phyloP scores from a whole-genome alignment of 768 basidiomycete genomes.

The Calocybe cyanea region DNA sequence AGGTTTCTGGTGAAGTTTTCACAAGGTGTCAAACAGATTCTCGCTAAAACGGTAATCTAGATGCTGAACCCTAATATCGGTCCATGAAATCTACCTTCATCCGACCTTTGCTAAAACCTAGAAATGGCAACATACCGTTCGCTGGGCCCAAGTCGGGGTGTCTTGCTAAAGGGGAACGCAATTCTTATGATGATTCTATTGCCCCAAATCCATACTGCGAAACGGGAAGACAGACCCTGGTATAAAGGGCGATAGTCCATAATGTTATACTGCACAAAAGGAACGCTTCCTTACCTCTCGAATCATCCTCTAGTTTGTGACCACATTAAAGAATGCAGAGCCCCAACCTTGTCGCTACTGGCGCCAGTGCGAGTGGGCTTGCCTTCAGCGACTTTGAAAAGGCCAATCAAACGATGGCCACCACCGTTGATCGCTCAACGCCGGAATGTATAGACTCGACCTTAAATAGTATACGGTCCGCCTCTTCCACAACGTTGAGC shows the following conservation, averaged over 20 bases:
- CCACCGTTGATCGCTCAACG: slow-evolving; percentile 3
- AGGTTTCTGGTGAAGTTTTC: slow-evolving; percentile 18
- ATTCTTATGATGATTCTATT: slow-evolving; percentile 22
- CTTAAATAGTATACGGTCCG: slow-evolving; percentile 24
- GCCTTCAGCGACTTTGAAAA: slow-evolving; percentile 2
- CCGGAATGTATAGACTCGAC: slow-evolving; percentile 15
- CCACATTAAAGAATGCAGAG: slow-evolving; percentile 4
- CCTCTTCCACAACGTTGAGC: slow-evolving; percentile 28
- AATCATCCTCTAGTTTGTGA: not conserved
- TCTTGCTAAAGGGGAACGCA: slow-evolving; percentile 23
- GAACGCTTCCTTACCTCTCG: not conserved
- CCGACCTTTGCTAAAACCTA: slow-evolving; percentile 14
- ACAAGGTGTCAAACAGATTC: slow-evolving; percentile 24
- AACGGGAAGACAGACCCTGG: slow-evolving; percentile 18
- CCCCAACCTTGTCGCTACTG: not conserved
- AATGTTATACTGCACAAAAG: slow-evolving; percentile 5
- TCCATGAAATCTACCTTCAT: slow-evolving; percentile 25
- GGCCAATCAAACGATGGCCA: slow-evolving; percentile 2
- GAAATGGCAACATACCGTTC: slow-evolving; percentile 14
- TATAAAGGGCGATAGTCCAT: slow-evolving; percentile 25
- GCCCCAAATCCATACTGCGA: slow-evolving; percentile 22
- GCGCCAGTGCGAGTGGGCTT: not conserved
- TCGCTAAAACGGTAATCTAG: slow-evolving; percentile 31
- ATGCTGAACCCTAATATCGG: slow-evolving; percentile 27
- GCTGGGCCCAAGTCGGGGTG: slow-evolving; percentile 21